Evolutionary conservation across 768 basidiomycete genomes (phyloP).

Genomic region (Hemileccinum rubropunctum): DNA sequence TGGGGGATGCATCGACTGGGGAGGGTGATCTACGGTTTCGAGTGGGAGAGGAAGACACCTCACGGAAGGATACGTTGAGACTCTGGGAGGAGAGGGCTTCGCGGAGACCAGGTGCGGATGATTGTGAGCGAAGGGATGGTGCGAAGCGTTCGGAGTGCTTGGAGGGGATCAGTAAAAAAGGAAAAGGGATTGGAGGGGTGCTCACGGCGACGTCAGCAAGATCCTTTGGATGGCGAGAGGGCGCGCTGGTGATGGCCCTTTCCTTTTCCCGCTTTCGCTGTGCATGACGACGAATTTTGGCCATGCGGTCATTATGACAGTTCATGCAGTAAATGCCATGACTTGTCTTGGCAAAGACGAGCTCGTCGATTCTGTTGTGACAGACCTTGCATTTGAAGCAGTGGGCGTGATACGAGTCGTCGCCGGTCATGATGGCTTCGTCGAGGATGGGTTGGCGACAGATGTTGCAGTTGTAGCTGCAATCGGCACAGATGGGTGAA

Average conservation of each 20-base stretch:
- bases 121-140: slow-evolving; percentile 21
- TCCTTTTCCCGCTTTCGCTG: slow-evolving; percentile 81
- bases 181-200: not conserved
- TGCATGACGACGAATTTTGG: slow-evolving; percentile 84
- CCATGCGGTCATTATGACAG: slow-evolving; percentile 97
- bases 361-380: slow-evolving; percentile 91
- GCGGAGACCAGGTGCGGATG: slow-evolving; percentile 21
- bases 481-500: slow-evolving; percentile 91
- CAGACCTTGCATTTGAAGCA: slow-evolving; percentile 99
- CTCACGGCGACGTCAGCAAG: slow-evolving; percentile 44
- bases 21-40: slow-evolving; percentile 13
- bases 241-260: slow-evolving; percentile 29
- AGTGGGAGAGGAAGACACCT: slow-evolving; percentile 1
- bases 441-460: slow-evolving; percentile 94
- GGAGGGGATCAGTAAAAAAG: not conserved
- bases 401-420: slow-evolving; percentile 97
- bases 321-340: slow-evolving; percentile 99
- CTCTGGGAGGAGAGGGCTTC: slow-evolving; percentile 26
- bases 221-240: slow-evolving; percentile 26
- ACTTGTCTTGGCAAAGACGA: slow-evolving; percentile 97
- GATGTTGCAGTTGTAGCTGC: slow-evolving; percentile 94
- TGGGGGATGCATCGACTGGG: slow-evolving; percentile 8
- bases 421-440: slow-evolving; percentile 99
- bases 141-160: not conserved
- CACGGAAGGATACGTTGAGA: slow-evolving; percentile 11